These are phyloP conservation scores for Hypsizygus marmoreus DNA, from an alignment of 768 basidiomycete genomes.

Conservation along the genomic window DNA sequence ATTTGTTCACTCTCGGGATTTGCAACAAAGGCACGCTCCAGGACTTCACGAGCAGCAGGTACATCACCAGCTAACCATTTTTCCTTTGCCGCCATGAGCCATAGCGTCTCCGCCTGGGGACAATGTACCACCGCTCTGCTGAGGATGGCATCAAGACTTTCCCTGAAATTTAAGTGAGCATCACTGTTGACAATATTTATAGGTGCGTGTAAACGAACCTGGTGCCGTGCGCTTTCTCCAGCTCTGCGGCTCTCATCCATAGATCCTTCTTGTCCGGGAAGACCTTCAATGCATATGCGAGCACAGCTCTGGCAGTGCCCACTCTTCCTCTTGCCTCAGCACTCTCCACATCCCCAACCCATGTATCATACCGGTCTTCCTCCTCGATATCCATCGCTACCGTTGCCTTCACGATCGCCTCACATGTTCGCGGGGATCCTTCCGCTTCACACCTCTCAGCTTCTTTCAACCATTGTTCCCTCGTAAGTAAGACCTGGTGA, in stretches of 20 bases:
- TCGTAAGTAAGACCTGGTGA: slow-evolving; percentile 81
- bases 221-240: slow-evolving; percentile 90
- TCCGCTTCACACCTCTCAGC: slow-evolving; percentile 90
- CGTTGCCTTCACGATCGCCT: slow-evolving; percentile 94
- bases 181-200: slow-evolving; percentile 1
- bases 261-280: slow-evolving; percentile 85
- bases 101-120: slow-evolving; percentile 93
- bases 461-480: slow-evolving; percentile 97
- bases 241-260: slow-evolving; percentile 90
- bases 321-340: slow-evolving; percentile 74
- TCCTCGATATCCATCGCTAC: slow-evolving; percentile 94
- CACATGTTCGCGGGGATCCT: slow-evolving; percentile 82
- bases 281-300: slow-evolving; percentile 89
- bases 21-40: slow-evolving; percentile 88
- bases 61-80: slow-evolving; percentile 92
- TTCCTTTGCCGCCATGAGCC: slow-evolving; percentile 99
- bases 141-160: slow-evolving; percentile 81
- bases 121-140: slow-evolving; percentile 84
- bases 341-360: slow-evolving; percentile 89
- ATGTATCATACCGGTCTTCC: slow-evolving; percentile 87
- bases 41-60: slow-evolving; percentile 84
- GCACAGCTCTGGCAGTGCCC: slow-evolving; percentile 82
- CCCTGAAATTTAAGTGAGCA: slow-evolving; percentile 39
- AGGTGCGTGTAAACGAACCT: slow-evolving; percentile 42
- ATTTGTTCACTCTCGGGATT: slow-evolving; percentile 98